A percentile compares a stretch with the other conserved stretches of the same genome.
These are phyloP conservation scores for Coemansia furcata DNA, from an alignment of 192 early-diverging fungal species.

Conservation along the genomic window DNA sequence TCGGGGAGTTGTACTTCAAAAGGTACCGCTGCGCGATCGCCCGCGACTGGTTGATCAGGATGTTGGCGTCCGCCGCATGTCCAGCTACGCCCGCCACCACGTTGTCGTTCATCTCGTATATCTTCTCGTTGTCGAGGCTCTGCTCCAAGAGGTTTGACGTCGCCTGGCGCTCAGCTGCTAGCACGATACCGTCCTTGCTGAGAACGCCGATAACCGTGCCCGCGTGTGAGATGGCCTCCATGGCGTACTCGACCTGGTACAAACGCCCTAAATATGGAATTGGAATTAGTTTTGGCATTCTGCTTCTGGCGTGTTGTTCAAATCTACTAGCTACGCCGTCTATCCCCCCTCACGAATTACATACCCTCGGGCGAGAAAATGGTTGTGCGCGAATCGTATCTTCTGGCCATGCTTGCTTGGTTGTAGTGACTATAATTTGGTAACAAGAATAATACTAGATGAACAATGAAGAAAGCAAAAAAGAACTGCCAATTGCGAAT, in stretches of 20 bases:
- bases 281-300: neutral
- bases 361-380: conserved; percentile 99
- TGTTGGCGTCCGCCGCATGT: conserved; percentile 95
- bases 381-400: conserved; percentile 98
- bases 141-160: conserved; percentile 93
- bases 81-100: conserved; percentile 95
- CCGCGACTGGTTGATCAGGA: conserved; percentile 86
- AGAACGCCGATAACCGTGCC: conserved; percentile 93
- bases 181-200: conserved; percentile 87
- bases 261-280: conserved; percentile 69
- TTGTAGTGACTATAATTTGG: neutral
- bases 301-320: too few relatives aligned
- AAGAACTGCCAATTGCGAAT: neutral
- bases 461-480: neutral
- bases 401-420: conserved; percentile 73
- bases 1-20: conserved; percentile 84
- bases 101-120: conserved; percentile 94
- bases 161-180: conserved; percentile 96
- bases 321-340: neutral
- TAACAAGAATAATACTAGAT: neutral
- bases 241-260: conserved; percentile 99
- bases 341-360: neutral
- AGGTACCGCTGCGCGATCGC: conserved; percentile 85
- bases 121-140: conserved; percentile 83
- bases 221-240: conserved; percentile 99